Evolutionary conservation across 2,329 filamentous ascomycete species (phyloP).

Genomic region (Huntiella moniliformis): DNA sequence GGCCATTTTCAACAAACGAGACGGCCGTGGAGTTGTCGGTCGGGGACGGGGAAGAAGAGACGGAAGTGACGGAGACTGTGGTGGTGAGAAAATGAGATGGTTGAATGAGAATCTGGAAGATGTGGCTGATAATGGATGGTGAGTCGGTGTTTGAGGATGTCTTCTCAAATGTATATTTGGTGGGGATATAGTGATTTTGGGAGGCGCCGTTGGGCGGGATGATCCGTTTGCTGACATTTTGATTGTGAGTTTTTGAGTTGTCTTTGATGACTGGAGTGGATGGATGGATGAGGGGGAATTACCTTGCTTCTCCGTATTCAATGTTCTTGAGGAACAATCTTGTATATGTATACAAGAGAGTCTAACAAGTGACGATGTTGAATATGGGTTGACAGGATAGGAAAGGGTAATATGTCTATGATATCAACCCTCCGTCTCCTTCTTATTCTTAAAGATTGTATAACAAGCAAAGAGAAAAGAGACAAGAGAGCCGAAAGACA

Average conservation of each 20-base stretch:
- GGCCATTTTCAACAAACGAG: constrained; percentile 36
- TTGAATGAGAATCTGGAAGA: constrained; percentile 48
- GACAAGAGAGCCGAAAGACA: too few species aligned
- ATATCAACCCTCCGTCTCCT: too few species aligned
- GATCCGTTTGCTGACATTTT: constrained; percentile 27
- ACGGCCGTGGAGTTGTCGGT: constrained; percentile 41
- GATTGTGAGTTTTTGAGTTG: constrained; percentile 6
- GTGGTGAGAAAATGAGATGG: constrained; percentile 46
- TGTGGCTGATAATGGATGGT: constrained; percentile 36
- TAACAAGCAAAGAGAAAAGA: too few species aligned
- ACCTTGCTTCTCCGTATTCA: neutral
- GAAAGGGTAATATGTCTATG: neutral
- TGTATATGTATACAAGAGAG: too few species aligned
- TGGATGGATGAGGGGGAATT: neutral
- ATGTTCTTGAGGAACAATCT: neutral
- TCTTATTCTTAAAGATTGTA: too few species aligned
- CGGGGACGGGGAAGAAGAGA: constrained; percentile 46
- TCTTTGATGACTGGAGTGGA: too few species aligned
- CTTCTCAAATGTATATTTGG: constrained; percentile 40
- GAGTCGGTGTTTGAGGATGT: constrained; percentile 39
- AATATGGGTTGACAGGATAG: neutral
- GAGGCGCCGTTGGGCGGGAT: constrained; percentile 23
- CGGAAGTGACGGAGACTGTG: constrained; percentile 54
- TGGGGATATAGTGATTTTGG: constrained; percentile 33
- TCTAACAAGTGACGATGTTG: too few species aligned